phyloP scores from a whole-genome alignment of 306 rosid species.

The Corylus heterophylla region DNA sequence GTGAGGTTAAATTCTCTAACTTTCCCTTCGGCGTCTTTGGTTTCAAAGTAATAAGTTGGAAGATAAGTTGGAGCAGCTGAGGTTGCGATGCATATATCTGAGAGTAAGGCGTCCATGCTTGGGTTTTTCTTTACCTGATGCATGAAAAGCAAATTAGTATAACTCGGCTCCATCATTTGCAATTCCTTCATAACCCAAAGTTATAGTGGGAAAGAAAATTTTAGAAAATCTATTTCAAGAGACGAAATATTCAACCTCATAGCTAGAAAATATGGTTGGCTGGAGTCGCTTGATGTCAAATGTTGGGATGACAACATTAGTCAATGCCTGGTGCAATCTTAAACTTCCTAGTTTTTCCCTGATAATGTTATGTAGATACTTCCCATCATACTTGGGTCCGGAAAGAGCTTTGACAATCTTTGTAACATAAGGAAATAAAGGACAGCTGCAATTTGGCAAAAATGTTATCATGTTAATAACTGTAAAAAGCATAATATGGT shows the following conservation, averaged over 20 bases:
- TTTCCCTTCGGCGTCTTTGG: conserved; percentile 18
- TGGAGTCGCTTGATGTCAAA: conserved; percentile 62
- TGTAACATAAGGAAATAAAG: background rate
- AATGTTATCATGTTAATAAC: background rate
- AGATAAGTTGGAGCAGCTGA: conserved; percentile 81
- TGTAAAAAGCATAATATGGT: background rate
- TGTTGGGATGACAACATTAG: conserved; percentile 67
- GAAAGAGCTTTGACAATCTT: conserved; percentile 32
- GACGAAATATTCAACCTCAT: conserved; percentile 28
- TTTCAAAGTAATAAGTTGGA: conserved; percentile 63
- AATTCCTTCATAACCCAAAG: background rate
- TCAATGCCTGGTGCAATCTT: conserved; percentile 55
- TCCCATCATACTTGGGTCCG: conserved; percentile 80
- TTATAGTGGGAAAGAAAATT: background rate
- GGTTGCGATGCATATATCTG: conserved; percentile 68
- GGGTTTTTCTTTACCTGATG: conserved; percentile 38
- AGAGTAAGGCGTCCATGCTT: conserved; percentile 29
- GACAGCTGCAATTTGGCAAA: conserved; percentile 24
- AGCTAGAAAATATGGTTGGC: conserved; percentile 60
- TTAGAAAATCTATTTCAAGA: background rate
- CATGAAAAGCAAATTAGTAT: background rate
- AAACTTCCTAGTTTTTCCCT: conserved; percentile 57
- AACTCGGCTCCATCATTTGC: background rate
- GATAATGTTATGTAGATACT: conserved; percentile 52
- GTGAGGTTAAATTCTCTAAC: conserved; percentile 49